Evolutionary conservation across 139 green algal species (phyloP), one percentile per base, ranked within the genome.

Genomic region (Coelastrella sp.): DNA sequence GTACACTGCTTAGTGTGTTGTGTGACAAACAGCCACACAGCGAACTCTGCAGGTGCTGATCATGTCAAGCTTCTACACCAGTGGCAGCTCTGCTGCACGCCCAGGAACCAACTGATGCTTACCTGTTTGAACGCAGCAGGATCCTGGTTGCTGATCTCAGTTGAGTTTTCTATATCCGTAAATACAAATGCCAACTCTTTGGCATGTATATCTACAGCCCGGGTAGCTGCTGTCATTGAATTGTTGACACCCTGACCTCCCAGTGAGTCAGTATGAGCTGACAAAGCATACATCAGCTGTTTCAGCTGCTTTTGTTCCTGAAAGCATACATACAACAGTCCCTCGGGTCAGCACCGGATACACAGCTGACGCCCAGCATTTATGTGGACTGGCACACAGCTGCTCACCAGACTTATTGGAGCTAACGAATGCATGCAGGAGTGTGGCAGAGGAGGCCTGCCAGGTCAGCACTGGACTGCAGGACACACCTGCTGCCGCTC

Each of bases 81-180:
- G 32, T 47, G 32, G 32, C 32, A 47, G 32, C 32, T 47, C 32
- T 47, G 32, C 32, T 47, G 32, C 32, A 47, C 32, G 32, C 32
- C 32, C 32, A 47, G 32, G 32, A 47, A 47, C 32, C 32, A 47
- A 47, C 32, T 71, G 61, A 13, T 19, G 23, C 74, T 58, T 13
- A 97, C 88, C 86, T 94, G 91, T 5, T 92, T 85, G 65, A 96
- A 97, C 20, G 91, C 94, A 4, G 73, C 71, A 20, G 93, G 79
- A 56, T 90, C 89, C 56, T 91, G 85, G 7, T 93, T 54, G 3
- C 94, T 92, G 73, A 95, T 91, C n/a, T 92, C 89, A 5, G 95
- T 97, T 54, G 90, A 95, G 47, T 80, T 88, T 80, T 96, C 92
- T 60, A 96, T 88, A 92, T 97, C 95, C 4, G 95, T 97, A 71